These are phyloP conservation scores for Pseudoneurospora amorphoporcata DNA, from an alignment of 495 filamentous ascomycete species.

Conservation along the genomic window DNA sequence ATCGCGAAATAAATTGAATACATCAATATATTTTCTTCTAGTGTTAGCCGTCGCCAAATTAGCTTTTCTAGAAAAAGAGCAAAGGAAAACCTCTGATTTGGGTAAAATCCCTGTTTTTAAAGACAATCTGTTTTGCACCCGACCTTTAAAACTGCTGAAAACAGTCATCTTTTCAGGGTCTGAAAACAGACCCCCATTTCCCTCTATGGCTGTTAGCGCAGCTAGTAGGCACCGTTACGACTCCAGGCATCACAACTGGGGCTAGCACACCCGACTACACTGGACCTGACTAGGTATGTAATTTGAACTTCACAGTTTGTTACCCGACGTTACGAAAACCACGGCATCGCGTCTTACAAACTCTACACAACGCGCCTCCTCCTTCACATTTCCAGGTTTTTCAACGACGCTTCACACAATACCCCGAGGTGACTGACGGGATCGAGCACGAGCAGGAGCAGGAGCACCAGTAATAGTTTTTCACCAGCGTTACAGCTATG, in stretches of 20 bases:
- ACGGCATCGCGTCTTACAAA: background rate
- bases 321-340: background rate
- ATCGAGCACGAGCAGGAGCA: background rate
- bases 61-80: too few relatives aligned
- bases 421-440: background rate
- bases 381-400: background rate
- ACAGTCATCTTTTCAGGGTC: too few relatives aligned
- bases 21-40: too few relatives aligned
- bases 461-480: background rate
- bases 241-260: background rate
- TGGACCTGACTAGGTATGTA: background rate
- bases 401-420: background rate
- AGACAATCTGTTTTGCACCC: too few relatives aligned
- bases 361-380: background rate
- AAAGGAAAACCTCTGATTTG: too few relatives aligned
- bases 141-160: too few relatives aligned
- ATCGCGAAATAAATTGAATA: too few relatives aligned
- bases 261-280: background rate
- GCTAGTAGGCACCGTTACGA: background rate
- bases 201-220: background rate
- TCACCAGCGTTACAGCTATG: conserved; percentile 12
- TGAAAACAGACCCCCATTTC: too few relatives aligned
- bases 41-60: too few relatives aligned
- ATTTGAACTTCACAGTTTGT: background rate
- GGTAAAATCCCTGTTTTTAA: too few relatives aligned